Percentiles rank a stretch among this genome's conserved stretches.
Evolutionary conservation across 2,329 filamentous ascomycete genomes (phyloP).

Genomic region (Aspergillus vadensis): DNA sequence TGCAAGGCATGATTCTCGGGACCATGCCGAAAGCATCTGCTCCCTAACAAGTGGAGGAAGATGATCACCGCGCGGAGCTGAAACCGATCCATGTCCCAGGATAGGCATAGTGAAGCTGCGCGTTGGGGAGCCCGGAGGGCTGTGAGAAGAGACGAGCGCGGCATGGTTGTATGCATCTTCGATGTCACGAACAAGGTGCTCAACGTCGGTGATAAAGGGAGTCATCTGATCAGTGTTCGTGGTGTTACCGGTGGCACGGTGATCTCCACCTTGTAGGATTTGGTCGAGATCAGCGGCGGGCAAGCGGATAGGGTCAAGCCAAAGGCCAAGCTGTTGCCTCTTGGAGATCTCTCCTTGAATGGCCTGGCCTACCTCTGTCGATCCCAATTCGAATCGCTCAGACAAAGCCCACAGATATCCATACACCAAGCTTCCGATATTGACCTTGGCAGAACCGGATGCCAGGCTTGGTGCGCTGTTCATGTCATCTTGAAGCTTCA

Average conservation of each 20-base stretch:
- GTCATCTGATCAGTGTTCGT: conserved; percentile 56
- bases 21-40: conserved; percentile 79
- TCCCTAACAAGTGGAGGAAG: conserved; percentile 70
- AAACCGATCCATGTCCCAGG: conserved; percentile 51
- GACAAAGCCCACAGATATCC: conserved; percentile 83
- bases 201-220: conserved; percentile 70
- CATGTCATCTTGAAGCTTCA: conserved; percentile 84
- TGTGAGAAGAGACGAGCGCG: conserved; percentile 64
- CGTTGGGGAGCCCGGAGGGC: conserved; percentile 69
- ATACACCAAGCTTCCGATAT: conserved; percentile 80
- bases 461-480: conserved; percentile 31
- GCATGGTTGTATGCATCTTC: conserved; percentile 69
- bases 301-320: conserved; percentile 73
- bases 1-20: conserved; percentile 70
- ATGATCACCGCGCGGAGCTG: conserved; percentile 49
- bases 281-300: conserved; percentile 67
- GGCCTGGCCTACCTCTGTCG: conserved; percentile 66
- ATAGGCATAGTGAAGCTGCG: conserved; percentile 65
- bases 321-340: conserved; percentile 72
- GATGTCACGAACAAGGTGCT: conserved; percentile 72
- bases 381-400: conserved; percentile 75
- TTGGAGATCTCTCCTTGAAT: conserved; percentile 76
- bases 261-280: conserved; percentile 57
- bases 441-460: conserved; percentile 68
- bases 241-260: conserved; percentile 35